A percentile compares a stretch with the other conserved stretches of the same genome.
These are phyloP conservation scores for Penicillium polonicum DNA, from an alignment of 2,329 filamentous ascomycete genomes.

Conservation along the genomic window DNA sequence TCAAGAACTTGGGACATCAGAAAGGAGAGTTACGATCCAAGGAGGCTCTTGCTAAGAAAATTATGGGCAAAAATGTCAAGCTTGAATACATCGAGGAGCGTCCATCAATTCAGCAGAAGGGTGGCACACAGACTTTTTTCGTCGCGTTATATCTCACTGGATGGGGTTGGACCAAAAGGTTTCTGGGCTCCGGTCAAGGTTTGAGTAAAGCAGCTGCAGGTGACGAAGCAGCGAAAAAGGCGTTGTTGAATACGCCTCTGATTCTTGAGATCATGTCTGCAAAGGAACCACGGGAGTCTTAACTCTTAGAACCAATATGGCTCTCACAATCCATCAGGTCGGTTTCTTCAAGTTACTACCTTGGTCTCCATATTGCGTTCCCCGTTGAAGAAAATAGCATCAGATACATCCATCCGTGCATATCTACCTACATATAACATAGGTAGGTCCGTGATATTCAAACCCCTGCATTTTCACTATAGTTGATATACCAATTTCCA, in stretches of 20 bases:
- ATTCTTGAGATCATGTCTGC: constrained; percentile 40
- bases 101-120: constrained; percentile 31
- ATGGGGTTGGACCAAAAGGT: constrained; percentile 46
- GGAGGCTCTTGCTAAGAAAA: constrained; percentile 50
- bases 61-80: constrained; percentile 59
- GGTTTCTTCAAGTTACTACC: background rate
- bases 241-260: constrained; percentile 40
- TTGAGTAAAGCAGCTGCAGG: constrained; percentile 47
- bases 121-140: constrained; percentile 44
- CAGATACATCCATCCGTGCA: background rate
- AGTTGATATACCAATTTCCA: background rate
- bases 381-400: background rate
- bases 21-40: constrained; percentile 49
- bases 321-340: background rate
- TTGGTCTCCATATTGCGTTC: background rate
- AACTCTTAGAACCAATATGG: background rate
- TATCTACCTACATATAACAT: background rate
- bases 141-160: constrained; percentile 50
- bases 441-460: background rate
- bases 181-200: constrained; percentile 48
- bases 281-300: constrained; percentile 27
- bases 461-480: background rate
- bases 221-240: constrained; percentile 44
- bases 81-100: constrained; percentile 59
- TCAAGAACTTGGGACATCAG: constrained; percentile 44